A percentile compares a stretch with the other conserved stretches of the same genome.
These are phyloP conservation scores for Mediolabrus comicus DNA, from an alignment of 108 stramenopile genomes.

Conservation along the genomic window DNA sequence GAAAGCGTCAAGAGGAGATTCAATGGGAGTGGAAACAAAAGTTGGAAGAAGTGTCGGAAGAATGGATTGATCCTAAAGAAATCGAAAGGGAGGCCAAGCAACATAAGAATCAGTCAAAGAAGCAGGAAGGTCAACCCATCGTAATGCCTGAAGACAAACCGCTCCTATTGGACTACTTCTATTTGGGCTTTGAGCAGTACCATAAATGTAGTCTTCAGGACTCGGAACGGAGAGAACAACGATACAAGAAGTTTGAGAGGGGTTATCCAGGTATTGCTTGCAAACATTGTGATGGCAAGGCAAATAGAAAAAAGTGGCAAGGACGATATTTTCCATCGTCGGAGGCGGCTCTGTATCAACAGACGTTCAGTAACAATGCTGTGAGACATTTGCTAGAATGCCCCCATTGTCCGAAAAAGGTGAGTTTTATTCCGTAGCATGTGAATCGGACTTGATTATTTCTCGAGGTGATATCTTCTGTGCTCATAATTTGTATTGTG, in stretches of 20 bases:
- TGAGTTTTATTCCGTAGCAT: too few relatives aligned
- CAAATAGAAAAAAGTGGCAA: slow-evolving; percentile 30
- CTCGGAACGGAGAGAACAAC: slow-evolving; percentile 57
- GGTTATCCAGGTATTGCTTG: slow-evolving; percentile 77
- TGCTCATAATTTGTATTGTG: too few relatives aligned
- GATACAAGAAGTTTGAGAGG: slow-evolving; percentile 48
- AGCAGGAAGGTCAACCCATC: slow-evolving; percentile 51
- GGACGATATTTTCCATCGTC: slow-evolving; percentile 77
- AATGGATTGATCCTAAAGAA: neutral
- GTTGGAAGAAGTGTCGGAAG: neutral
- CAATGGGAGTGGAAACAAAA: neutral
- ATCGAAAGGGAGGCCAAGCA: too few relatives aligned
- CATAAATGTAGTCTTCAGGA: slow-evolving; percentile 52
- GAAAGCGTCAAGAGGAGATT: slow-evolving; percentile 3
- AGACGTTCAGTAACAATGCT: slow-evolving; percentile 67
- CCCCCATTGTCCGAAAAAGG: slow-evolving; percentile 57
- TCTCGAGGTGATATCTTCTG: too few relatives aligned
- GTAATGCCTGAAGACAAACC: slow-evolving; percentile 64
- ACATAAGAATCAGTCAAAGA: too few relatives aligned
- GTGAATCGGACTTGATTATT: too few relatives aligned
- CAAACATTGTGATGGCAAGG: slow-evolving; percentile 74
- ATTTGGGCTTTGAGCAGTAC: slow-evolving; percentile 71
- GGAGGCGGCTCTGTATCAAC: slow-evolving; percentile 69
- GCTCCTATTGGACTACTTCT: slow-evolving; percentile 70
- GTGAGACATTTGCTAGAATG: slow-evolving; percentile 77